Evolutionary conservation across 2,329 filamentous ascomycete species (phyloP).

Genomic region (Talaromyces sp.): DNA sequence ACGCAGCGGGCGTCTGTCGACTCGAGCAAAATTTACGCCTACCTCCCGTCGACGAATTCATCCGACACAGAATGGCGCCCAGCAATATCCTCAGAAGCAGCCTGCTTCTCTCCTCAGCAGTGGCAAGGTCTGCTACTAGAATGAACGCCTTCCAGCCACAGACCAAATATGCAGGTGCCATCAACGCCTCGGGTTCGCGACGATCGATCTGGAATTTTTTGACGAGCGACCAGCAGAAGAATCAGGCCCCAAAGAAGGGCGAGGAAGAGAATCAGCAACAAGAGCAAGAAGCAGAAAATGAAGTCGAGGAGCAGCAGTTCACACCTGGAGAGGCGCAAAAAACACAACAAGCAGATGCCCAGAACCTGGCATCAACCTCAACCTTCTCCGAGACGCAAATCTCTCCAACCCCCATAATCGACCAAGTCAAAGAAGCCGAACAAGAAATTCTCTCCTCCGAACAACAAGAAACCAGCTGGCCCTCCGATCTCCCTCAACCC

Average conservation of each 20-base stretch:
- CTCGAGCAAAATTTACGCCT: slow-evolving; percentile 1
- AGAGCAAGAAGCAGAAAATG: neutral
- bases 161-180: neutral
- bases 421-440: neutral
- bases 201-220: slow-evolving; percentile 7
- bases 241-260: neutral
- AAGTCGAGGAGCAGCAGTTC: neutral
- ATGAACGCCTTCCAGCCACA: neutral
- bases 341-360: neutral
- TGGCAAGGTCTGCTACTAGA: neutral
- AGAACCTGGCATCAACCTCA: neutral
- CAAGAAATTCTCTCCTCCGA: neutral
- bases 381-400: neutral
- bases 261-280: neutral
- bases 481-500: slow-evolving; percentile 13
- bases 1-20: neutral
- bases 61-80: slow-evolving; percentile 26
- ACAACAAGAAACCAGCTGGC: neutral
- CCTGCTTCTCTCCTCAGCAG: slow-evolving; percentile 7
- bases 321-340: neutral
- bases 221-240: neutral
- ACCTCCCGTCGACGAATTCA: neutral
- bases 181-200: neutral
- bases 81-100: slow-evolving; percentile 19
- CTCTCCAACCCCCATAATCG: neutral